phyloP scores from a whole-genome alignment of 2,329 filamentous ascomycete genomes.

The Phyllosticta ampelicida region DNA sequence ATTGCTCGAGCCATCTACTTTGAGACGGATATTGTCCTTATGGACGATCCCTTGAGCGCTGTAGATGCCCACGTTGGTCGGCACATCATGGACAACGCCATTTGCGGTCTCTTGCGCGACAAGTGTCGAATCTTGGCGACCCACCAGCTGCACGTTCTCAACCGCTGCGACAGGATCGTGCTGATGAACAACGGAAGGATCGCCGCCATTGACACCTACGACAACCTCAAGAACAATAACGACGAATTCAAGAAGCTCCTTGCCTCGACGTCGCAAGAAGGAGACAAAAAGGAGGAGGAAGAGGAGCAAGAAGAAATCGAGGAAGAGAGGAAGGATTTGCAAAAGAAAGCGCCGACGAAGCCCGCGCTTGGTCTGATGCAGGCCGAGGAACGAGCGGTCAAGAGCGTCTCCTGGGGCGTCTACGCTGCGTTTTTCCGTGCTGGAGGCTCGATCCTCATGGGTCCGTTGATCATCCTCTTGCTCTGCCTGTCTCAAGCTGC shows the following conservation, averaged over 20 bases:
- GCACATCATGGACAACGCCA: constrained; percentile 85
- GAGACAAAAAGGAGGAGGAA: constrained; percentile 34
- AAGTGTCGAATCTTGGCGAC: constrained; percentile 90
- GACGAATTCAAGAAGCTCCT: constrained; percentile 72
- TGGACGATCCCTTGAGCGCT: constrained; percentile 53
- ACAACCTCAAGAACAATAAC: constrained; percentile 72
- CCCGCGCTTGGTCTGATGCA: constrained; percentile 56
- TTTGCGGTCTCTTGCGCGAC: constrained; percentile 74
- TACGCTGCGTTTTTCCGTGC: constrained; percentile 69
- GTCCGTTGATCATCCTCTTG: constrained; percentile 51
- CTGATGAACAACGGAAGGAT: constrained; percentile 85
- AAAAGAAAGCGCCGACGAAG: constrained; percentile 40
- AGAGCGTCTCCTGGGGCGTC: constrained; percentile 69
- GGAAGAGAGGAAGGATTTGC: constrained; percentile 47
- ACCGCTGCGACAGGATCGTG: constrained; percentile 80
- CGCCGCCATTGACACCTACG: constrained; percentile 77
- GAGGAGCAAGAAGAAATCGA: constrained; percentile 41
- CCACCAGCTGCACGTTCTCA: constrained; percentile 88
- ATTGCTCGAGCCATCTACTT: constrained; percentile 72
- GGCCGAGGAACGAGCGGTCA: constrained; percentile 56
- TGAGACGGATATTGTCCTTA: constrained; percentile 50
- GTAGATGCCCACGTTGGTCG: constrained; percentile 50
- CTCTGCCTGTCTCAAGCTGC: constrained; percentile 66
- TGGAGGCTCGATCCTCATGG: constrained; percentile 60
- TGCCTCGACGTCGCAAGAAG: constrained; percentile 62